Conservation (phyloP, 768 basidiomycete species). For the Cyclocybe aegerita region DNA sequence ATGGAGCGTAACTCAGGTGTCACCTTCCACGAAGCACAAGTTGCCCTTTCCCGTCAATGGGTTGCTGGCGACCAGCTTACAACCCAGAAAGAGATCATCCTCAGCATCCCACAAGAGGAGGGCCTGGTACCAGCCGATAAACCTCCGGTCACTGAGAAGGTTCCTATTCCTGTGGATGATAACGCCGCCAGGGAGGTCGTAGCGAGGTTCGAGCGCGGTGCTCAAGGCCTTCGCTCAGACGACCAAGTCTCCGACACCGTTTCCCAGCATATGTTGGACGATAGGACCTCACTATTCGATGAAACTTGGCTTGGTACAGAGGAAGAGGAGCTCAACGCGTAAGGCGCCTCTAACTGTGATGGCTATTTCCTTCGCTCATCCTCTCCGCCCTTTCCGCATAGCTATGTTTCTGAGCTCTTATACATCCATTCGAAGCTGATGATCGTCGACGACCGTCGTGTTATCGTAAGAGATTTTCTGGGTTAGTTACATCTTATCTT, state of each 20-base stretch:
- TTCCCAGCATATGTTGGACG: slow-evolving; percentile 74
- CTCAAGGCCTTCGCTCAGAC: slow-evolving; percentile 53
- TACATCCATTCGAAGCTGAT: slow-evolving; percentile 91
- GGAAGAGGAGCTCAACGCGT: slow-evolving; percentile 82
- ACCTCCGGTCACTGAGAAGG: slow-evolving; percentile 54
- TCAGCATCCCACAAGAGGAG: slow-evolving; percentile 57
- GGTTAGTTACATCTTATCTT: neutral
- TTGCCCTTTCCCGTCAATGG: slow-evolving; percentile 80
- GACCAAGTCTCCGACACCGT: slow-evolving; percentile 74
- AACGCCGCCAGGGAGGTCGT: slow-evolving; percentile 72
- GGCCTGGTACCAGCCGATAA: slow-evolving; percentile 54
- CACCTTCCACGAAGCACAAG: slow-evolving; percentile 82
- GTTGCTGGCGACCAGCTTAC: slow-evolving; percentile 47
- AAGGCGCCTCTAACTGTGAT: slow-evolving; percentile 29
- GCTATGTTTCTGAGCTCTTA: slow-evolving; percentile 77
- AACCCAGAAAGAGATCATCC: slow-evolving; percentile 50
- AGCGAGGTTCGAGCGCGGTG: slow-evolving; percentile 68
- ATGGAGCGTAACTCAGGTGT: slow-evolving; percentile 79
- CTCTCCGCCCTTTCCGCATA: slow-evolving; percentile 24
- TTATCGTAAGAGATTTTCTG: slow-evolving; percentile 61
- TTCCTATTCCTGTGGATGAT: slow-evolving; percentile 63
- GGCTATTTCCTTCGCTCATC: slow-evolving; percentile 5
- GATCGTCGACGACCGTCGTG: slow-evolving; percentile 90
- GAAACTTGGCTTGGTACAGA: slow-evolving; percentile 86
- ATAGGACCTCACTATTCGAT: slow-evolving; percentile 58